Evolutionary conservation across 116 monocot genomes (phyloP).

Genomic region (Thalassia testudinum): DNA sequence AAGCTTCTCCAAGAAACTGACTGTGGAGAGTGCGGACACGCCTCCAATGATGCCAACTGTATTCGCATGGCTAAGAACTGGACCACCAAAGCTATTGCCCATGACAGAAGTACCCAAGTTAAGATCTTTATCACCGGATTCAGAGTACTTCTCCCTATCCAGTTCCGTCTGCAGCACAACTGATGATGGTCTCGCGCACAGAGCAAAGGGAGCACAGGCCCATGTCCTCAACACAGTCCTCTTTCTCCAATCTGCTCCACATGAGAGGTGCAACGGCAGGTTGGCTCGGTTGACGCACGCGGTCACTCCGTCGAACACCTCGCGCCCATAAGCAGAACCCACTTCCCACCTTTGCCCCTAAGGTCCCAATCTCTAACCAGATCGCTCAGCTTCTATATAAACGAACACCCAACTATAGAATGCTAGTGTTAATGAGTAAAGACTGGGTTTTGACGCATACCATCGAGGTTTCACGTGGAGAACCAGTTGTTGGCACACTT

Average conservation of each 20-base stretch:
- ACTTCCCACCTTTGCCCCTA: too few species aligned
- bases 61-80: slow-evolving; percentile 8
- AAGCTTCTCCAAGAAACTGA: slow-evolving; percentile 51
- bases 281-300: slow-evolving; percentile 9
- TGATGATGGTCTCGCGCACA: slow-evolving; percentile 16
- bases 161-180: slow-evolving; percentile 13
- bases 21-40: slow-evolving; percentile 28
- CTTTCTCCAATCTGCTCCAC: slow-evolving; percentile 4
- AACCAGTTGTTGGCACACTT: too few species aligned
- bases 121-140: slow-evolving; percentile 3
- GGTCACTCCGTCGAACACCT: slow-evolving; percentile 22
- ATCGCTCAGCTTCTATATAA: too few species aligned
- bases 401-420: too few species aligned
- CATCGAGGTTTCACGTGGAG: too few species aligned
- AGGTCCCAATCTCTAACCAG: too few species aligned
- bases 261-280: slow-evolving; percentile 8
- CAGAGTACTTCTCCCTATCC: slow-evolving; percentile 2
- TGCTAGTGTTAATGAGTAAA: too few species aligned
- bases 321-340: too few species aligned
- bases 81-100: slow-evolving; percentile 4
- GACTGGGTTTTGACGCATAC: too few species aligned
- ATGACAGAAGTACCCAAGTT: slow-evolving; percentile 5
- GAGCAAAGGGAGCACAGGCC: slow-evolving; percentile 7
- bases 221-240: neutral
- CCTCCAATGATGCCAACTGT: slow-evolving; percentile 58